Conservation (phyloP, 345 rosid genomes). For the Adansonia digitata region DNA sequence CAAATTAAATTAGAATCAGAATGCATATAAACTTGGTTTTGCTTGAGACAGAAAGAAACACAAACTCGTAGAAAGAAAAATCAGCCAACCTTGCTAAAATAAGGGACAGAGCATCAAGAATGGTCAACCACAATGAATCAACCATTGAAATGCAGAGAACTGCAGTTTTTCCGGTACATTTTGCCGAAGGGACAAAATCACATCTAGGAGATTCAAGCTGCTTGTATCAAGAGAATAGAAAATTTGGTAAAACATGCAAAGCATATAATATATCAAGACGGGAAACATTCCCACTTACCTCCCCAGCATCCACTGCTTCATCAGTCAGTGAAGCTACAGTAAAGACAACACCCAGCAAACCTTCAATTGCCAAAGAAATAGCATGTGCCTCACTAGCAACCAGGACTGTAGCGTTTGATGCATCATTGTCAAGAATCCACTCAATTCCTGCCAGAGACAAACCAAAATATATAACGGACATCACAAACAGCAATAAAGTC, state of each 20-base stretch:
- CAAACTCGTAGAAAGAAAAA: constrained; percentile 8
- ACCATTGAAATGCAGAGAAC: constrained; percentile 83
- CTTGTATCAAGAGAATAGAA: constrained; percentile 24
- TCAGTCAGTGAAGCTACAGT: constrained; percentile 96
- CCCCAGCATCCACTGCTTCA: constrained; percentile 89
- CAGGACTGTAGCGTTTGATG: constrained; percentile 89
- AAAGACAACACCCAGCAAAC: constrained; percentile 84
- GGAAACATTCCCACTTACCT: constrained; percentile 42
- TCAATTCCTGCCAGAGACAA: constrained; percentile 63
- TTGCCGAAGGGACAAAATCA: constrained; percentile 58
- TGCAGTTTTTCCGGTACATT: constrained; percentile 62
- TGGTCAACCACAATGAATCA: constrained; percentile 93
- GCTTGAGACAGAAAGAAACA: background rate
- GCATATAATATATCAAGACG: background rate
- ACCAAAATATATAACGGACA: constrained; percentile 10
- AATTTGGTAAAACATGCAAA: background rate
- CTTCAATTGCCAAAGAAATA: constrained; percentile 90
- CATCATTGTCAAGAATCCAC: constrained; percentile 98
- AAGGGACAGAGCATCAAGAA: constrained; percentile 94
- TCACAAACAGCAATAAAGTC: constrained; percentile 4
- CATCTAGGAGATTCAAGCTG: constrained; percentile 92
- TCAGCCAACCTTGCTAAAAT: constrained; percentile 74
- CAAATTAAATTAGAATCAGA: constrained; percentile 25
- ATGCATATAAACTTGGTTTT: background rate
- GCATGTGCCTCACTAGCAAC: constrained; percentile 99